phyloP scores from a whole-genome alignment of 495 filamentous ascomycete genomes.

The Aspergillus kassunensis region DNA sequence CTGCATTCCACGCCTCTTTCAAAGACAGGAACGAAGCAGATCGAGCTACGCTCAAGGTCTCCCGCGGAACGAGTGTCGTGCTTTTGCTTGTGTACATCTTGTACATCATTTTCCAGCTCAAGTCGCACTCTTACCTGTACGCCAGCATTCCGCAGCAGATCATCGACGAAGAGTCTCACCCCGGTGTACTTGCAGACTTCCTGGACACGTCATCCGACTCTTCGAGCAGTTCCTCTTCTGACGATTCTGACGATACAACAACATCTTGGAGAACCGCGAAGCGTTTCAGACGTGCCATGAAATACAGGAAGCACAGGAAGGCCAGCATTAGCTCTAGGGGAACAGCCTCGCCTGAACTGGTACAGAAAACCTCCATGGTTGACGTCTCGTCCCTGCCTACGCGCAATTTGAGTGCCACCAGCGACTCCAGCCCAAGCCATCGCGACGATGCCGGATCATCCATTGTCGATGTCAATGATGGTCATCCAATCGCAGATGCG shows the following conservation, averaged over 20 bases:
- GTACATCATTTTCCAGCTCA: constrained; percentile 87
- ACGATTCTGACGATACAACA: constrained; percentile 60
- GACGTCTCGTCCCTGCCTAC: constrained; percentile 10
- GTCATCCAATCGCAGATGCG: constrained; percentile 28
- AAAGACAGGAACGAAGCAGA: constrained; percentile 59
- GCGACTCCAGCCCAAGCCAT: constrained; percentile 30
- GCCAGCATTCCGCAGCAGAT: constrained; percentile 84
- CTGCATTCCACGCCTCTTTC: constrained; percentile 89
- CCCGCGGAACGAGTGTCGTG: constrained; percentile 86
- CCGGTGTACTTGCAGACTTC: constrained; percentile 77
- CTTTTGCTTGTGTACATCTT: constrained; percentile 78
- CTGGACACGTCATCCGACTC: constrained; percentile 67
- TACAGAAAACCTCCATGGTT: constrained; percentile 26
- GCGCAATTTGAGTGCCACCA: constrained; percentile 22
- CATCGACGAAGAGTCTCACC: constrained; percentile 83
- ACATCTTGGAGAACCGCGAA: constrained; percentile 72
- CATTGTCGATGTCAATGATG: constrained; percentile 36
- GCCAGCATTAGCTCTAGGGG: constrained; percentile 68
- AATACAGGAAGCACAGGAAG: constrained; percentile 64
- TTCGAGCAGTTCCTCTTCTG: constrained; percentile 55
- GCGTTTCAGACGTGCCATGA: constrained; percentile 66
- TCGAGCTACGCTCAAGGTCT: constrained; percentile 69
- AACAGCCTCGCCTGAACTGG: constrained; percentile 37
- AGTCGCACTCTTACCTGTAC: constrained; percentile 88
- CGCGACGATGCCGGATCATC: constrained; percentile 36